Evolutionary conservation across 202 grass and related monocot species (phyloP).

Genomic region (Digitaria exilis): DNA sequence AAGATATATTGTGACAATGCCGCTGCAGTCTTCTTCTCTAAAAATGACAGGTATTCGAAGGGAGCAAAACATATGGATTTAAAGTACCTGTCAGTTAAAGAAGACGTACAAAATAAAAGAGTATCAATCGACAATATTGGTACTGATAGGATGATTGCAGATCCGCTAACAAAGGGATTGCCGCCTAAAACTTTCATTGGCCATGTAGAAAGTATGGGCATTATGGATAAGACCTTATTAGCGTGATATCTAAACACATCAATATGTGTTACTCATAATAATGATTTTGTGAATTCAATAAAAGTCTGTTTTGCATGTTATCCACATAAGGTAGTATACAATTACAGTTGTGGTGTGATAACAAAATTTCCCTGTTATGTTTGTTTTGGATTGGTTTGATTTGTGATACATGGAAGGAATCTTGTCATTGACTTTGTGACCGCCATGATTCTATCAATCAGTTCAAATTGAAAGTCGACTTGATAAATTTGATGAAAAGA

Average conservation of each 20-base stretch:
- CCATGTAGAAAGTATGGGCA: not conserved
- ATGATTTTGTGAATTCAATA: not conserved
- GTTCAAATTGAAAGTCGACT: no score
- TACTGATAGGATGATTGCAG: not conserved
- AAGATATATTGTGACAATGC: no score
- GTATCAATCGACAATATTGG: not conserved
- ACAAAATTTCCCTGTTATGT: not conserved
- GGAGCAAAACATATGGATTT: not conserved
- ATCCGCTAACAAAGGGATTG: not conserved
- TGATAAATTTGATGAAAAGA: no score
- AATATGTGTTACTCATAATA: not conserved
- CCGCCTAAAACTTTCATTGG: not conserved
- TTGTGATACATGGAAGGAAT: no score
- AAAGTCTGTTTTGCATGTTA: not conserved
- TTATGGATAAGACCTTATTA: not conserved
- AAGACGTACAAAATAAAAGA: not conserved
- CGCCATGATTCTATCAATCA: no score
- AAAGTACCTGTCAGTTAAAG: not conserved
- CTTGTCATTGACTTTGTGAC: no score
- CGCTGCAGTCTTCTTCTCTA: not conserved
- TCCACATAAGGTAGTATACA: not conserved
- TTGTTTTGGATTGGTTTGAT: not conserved
- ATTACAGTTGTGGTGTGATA: not conserved
- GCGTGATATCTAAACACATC: not conserved
- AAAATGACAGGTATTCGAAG: not conserved